phyloP scores from a whole-genome alignment of 257 asterid genomes.

The Gardenia jasminoides region DNA sequence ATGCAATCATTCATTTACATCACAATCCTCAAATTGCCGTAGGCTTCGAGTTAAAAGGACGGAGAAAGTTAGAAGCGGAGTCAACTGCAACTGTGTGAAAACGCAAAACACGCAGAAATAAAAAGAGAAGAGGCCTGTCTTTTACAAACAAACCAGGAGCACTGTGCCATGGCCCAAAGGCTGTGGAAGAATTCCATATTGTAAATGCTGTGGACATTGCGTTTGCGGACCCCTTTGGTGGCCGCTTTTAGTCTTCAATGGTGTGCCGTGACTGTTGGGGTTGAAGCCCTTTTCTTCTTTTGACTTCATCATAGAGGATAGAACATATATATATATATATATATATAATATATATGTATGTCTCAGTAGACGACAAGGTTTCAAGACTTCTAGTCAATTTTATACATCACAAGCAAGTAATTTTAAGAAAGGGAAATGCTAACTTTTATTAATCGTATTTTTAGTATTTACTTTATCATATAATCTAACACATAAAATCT shows the following conservation, averaged over 20 bases:
- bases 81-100: conserved; percentile 12
- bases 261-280: conserved; percentile 35
- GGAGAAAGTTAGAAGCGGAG: not conserved
- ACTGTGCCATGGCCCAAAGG: not conserved
- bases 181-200: not conserved
- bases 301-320: not conserved
- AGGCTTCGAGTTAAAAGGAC: not conserved
- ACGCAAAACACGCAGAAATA: not conserved
- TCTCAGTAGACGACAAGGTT: not conserved
- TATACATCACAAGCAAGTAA: not conserved
- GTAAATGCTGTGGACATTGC: not conserved
- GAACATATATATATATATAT: too few species aligned
- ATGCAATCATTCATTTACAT: not conserved
- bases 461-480: too few species aligned
- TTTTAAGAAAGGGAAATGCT: not conserved
- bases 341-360: too few species aligned
- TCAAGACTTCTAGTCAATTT: conserved; percentile 15
- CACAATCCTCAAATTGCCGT: not conserved
- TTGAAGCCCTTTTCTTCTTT: conserved; percentile 7
- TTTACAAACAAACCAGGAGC: not conserved
- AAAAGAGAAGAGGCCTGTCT: not conserved
- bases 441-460: too few species aligned
- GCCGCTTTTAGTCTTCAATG: conserved; percentile 24
- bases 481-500: too few species aligned
- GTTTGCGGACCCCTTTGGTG: not conserved